Percentiles rank a stretch among this genome's conserved stretches.
Evolutionary conservation across 805 yeast species (phyloP).

Genomic region (Candida alai): DNA sequence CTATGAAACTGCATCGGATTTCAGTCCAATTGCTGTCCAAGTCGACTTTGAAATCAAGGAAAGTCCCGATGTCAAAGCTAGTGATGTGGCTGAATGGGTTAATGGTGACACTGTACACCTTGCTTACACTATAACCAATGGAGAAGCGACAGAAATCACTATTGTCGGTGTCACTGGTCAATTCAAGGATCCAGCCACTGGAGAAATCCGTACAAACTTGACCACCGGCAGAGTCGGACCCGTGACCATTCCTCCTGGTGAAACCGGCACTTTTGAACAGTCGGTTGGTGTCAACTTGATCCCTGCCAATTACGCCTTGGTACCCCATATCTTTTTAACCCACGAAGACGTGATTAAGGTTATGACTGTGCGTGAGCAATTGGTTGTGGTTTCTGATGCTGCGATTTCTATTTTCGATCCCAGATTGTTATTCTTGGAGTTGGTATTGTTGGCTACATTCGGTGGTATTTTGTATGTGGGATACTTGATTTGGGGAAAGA

Average conservation of each 20-base stretch:
- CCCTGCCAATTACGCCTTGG: conserved; percentile 54
- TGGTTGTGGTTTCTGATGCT: conserved; percentile 57
- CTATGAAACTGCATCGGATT: conserved; percentile 9
- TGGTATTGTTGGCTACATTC: conserved; percentile 47
- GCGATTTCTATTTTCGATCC: conserved; percentile 71
- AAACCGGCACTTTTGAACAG: conserved; percentile 51
- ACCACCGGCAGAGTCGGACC: conserved; percentile 67
- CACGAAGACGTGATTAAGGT: conserved; percentile 48
- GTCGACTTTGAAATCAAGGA: conserved; percentile 49
- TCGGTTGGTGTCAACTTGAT: conserved; percentile 53
- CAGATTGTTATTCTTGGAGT: conserved; percentile 60
- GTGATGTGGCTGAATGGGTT: conserved; percentile 39
- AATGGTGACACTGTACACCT: conserved; percentile 54
- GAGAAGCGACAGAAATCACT: conserved; percentile 51
- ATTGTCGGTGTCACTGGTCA: conserved; percentile 70
- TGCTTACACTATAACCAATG: conserved; percentile 49
- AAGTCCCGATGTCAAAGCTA: conserved; percentile 32
- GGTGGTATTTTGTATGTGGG: conserved; percentile 48
- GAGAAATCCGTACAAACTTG: conserved; percentile 53
- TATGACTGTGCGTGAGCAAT: conserved; percentile 55
- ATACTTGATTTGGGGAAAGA: conserved; percentile 42
- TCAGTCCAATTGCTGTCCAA: conserved; percentile 21
- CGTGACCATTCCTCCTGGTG: conserved; percentile 46
- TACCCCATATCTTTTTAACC: conserved; percentile 56
- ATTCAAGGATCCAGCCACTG: conserved; percentile 52